These are phyloP conservation scores for Citrus reticulata DNA, from an alignment of 345 rosid species.

Conservation along the genomic window DNA sequence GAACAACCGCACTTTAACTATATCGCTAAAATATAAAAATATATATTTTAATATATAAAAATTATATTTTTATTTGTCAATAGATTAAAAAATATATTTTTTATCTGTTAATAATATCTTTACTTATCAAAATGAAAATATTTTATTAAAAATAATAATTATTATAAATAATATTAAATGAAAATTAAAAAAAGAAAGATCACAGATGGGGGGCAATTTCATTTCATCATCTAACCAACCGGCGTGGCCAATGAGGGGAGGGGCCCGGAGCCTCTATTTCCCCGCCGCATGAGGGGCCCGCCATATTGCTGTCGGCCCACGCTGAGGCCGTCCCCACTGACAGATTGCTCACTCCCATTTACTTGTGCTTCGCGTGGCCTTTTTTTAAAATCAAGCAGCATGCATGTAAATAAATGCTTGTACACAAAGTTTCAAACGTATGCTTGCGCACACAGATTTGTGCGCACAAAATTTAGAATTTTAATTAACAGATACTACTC, in stretches of 20 bases:
- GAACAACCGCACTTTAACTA: too few relatives aligned
- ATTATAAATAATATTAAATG: too few relatives aligned
- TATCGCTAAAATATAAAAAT: too few relatives aligned
- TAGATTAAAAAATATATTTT: too few relatives aligned
- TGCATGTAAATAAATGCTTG: neutral
- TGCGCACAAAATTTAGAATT: neutral
- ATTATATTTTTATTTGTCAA: too few relatives aligned
- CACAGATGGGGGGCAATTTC: neutral
- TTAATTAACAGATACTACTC: too few relatives aligned
- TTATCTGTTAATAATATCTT: too few relatives aligned
- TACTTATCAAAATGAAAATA: too few relatives aligned
- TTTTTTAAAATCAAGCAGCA: neutral
- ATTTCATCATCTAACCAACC: neutral
- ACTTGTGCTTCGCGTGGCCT: constrained; percentile 34
- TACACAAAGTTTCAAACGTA: neutral
- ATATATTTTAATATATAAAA: too few relatives aligned
- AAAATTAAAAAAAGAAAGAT: neutral
- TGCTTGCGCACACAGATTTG: neutral
- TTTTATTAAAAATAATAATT: too few relatives aligned
- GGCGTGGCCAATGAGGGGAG: neutral
- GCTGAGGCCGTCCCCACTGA: constrained; percentile 26
- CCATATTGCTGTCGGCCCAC: constrained; percentile 41
- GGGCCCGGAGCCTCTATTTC: constrained; percentile 24
- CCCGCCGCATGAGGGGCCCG: constrained; percentile 41
- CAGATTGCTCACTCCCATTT: constrained; percentile 21